Conservation (phyloP, 257 asterid genomes). For the Solanum phureja region DNA sequence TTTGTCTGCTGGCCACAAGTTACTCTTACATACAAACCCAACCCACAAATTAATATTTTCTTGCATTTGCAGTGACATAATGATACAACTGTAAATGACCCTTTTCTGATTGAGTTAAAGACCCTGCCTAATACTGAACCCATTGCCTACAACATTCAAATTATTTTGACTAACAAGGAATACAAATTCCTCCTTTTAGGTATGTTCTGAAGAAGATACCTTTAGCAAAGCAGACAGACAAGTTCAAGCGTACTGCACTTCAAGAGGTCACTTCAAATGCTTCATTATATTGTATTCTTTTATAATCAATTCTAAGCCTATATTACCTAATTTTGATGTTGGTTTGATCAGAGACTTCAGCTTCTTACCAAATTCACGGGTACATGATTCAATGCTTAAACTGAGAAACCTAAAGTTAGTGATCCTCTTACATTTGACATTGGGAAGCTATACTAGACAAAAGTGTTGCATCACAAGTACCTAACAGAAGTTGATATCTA, state of each 20-base stretch:
- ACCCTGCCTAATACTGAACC: not conserved
- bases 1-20: not conserved
- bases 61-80: not conserved
- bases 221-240: slow-evolving; percentile 67
- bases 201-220: slow-evolving; percentile 82
- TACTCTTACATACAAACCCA: not conserved
- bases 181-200: slow-evolving; percentile 22
- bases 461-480: not conserved
- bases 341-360: not conserved
- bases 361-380: not conserved
- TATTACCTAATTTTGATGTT: not conserved
- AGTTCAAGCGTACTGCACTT: slow-evolving; percentile 61
- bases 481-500: not conserved
- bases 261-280: slow-evolving; percentile 55
- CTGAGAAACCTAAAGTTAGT: not conserved
- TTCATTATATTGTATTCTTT: not conserved
- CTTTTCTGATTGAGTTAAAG: not conserved
- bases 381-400: not conserved
- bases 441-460: not conserved
- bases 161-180: not conserved
- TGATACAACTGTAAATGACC: not conserved
- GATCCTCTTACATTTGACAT: not conserved
- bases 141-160: not conserved
- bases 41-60: not conserved
- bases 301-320: not conserved